phyloP scores from a whole-genome alignment of 805 yeast species.

The Wickerhamiella occidentalis region DNA sequence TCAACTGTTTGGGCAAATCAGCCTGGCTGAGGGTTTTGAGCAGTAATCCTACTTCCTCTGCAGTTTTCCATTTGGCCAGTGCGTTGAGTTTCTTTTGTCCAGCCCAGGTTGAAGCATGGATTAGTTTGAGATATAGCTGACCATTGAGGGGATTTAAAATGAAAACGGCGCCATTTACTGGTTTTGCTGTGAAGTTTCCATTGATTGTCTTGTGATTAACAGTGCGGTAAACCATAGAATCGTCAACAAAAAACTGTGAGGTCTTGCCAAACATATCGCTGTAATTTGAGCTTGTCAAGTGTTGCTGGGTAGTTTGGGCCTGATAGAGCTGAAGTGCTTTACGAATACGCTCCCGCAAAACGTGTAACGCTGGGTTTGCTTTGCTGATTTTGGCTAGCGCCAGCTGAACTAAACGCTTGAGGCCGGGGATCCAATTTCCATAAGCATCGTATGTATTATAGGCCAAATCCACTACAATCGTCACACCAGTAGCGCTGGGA shows the following conservation, averaged over 20 bases:
- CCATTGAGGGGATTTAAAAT: constrained; percentile 86
- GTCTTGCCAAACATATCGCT: constrained; percentile 66
- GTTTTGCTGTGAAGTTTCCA: constrained; percentile 84
- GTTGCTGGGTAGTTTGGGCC: constrained; percentile 85
- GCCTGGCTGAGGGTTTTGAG: constrained; percentile 80
- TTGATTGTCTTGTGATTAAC: constrained; percentile 83
- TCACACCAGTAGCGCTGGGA: constrained; percentile 86
- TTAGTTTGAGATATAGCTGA: constrained; percentile 73
- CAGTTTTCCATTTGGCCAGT: constrained; percentile 94
- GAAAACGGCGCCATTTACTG: constrained; percentile 86
- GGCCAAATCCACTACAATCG: constrained; percentile 85
- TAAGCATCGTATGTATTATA: constrained; percentile 93
- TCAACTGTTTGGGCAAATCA: constrained; percentile 87
- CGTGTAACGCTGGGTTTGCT: constrained; percentile 85
- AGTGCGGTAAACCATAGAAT: constrained; percentile 86
- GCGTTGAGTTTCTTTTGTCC: constrained; percentile 93
- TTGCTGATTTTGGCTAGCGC: constrained; percentile 92
- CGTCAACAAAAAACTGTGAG: constrained; percentile 78
- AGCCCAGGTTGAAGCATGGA: constrained; percentile 91
- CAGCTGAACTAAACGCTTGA: constrained; percentile 77
- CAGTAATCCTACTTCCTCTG: constrained; percentile 91
- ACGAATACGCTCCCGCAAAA: constrained; percentile 82
- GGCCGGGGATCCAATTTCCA: constrained; percentile 96
- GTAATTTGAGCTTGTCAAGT: constrained; percentile 77
- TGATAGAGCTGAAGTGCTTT: constrained; percentile 90